Percentiles rank a stretch among this genome's conserved stretches.
Evolutionary conservation across 768 basidiomycete genomes (phyloP).

Genomic region (Rhizopogon rudus): DNA sequence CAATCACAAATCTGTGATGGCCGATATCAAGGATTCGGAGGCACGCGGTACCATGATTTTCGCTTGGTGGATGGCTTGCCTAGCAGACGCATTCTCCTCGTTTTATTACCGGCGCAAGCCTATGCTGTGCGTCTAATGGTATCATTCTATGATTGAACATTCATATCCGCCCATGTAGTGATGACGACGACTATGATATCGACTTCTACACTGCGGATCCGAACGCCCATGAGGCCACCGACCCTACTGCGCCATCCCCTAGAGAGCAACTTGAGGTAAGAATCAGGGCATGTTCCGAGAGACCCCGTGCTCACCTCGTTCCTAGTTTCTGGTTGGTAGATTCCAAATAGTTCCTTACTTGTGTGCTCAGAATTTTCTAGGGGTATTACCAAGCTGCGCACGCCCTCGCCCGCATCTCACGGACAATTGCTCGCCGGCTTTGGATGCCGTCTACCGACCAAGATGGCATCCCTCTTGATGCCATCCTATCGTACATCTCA

Average conservation of each 20-base stretch:
- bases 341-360: slow-evolving; percentile 2
- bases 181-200: slow-evolving; percentile 87
- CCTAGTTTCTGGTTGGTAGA: slow-evolving; percentile 61
- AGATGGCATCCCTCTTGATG: slow-evolving; percentile 70
- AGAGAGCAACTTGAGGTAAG: slow-evolving; percentile 77
- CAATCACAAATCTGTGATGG: slow-evolving; percentile 78
- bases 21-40: slow-evolving; percentile 68
- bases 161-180: slow-evolving; percentile 34
- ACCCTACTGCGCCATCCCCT: slow-evolving; percentile 53
- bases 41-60: slow-evolving; percentile 82
- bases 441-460: slow-evolving; percentile 77
- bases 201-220: slow-evolving; percentile 81
- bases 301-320: slow-evolving; percentile 6
- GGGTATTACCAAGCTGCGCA: slow-evolving; percentile 83
- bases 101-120: slow-evolving; percentile 86
- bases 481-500: slow-evolving; percentile 50
- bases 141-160: slow-evolving; percentile 8
- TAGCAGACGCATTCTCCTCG: slow-evolving; percentile 78
- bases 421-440: slow-evolving; percentile 74
- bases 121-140: slow-evolving; percentile 43
- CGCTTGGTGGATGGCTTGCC: slow-evolving; percentile 91
- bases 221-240: slow-evolving; percentile 41
- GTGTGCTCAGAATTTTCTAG: slow-evolving; percentile 32
- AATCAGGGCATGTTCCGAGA: slow-evolving; percentile 2
- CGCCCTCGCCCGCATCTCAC: slow-evolving; percentile 77